Percentiles rank a stretch among this genome's conserved stretches.
Evolutionary conservation across 1,139 yeast genomes (phyloP).

Genomic region (Eremothecium sinecaudum): DNA sequence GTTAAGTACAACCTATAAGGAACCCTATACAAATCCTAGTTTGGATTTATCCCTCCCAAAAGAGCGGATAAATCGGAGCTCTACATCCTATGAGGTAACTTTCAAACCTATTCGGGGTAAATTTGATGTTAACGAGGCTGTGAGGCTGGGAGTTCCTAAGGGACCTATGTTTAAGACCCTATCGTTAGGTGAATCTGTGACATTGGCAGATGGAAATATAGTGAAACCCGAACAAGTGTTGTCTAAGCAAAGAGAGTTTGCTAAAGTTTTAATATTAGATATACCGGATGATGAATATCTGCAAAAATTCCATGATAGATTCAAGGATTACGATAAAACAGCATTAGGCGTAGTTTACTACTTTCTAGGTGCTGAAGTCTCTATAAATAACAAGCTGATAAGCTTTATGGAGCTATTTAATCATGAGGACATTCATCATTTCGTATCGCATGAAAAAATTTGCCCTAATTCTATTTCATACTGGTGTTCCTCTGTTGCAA

Average conservation of each 20-base stretch:
- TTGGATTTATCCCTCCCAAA: slow-evolving; percentile 32
- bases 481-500: slow-evolving; percentile 44
- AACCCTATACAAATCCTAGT: slow-evolving; percentile 30
- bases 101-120: slow-evolving; percentile 68
- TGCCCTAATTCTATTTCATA: slow-evolving; percentile 54
- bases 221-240: slow-evolving; percentile 67
- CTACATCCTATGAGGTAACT: slow-evolving; percentile 55
- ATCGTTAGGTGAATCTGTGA: slow-evolving; percentile 51
- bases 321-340: slow-evolving; percentile 24
- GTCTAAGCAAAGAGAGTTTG: slow-evolving; percentile 49
- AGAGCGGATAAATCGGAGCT: slow-evolving; percentile 10
- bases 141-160: slow-evolving; percentile 56
- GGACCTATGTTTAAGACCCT: slow-evolving; percentile 52
- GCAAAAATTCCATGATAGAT: slow-evolving; percentile 18
- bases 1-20: slow-evolving; percentile 24
- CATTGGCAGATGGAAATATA: slow-evolving; percentile 47
- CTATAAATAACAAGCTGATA: slow-evolving; percentile 35
- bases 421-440: slow-evolving; percentile 52
- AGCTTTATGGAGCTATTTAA: slow-evolving; percentile 40
- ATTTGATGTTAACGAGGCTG: slow-evolving; percentile 60
- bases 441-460: slow-evolving; percentile 59
- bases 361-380: slow-evolving; percentile 57
- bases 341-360: slow-evolving; percentile 57
- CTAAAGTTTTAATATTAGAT: slow-evolving; percentile 60
- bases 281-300: slow-evolving; percentile 53